Base-by-base conservation (phyloP, 441 rosid species). In the Biscutella laevigata region DNA sequence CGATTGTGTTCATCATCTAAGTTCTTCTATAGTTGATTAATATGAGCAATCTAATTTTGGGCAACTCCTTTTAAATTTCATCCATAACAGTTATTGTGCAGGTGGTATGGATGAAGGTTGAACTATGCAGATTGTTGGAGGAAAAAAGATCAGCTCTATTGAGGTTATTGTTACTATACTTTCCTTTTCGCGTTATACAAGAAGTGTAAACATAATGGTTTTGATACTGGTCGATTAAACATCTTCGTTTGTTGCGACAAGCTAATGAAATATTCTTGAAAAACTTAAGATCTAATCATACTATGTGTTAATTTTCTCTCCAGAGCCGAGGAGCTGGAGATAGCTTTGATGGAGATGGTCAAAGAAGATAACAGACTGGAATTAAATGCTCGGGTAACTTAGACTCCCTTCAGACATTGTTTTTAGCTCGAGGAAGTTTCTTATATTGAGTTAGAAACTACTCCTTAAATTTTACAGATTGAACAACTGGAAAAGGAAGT, bases 301-400 rank as follows among this genome's bases (percentile, higher is more conserved):
- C 49, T 28, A 21, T 54, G 20, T 41, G 5, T 62, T 17, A 4
- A 46, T 40, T 7, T 36, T 63, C 56, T 55, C 46, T 60, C 28
- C 65, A 83, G 91, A 67, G 78, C 91, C 13, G 91, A 83, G 61
- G 91, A 83, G 76, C 57, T 83, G 56, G 91, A 83, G 75, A 73
- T 78, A 21, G 91, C 91, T 29, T 74, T 81, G 34, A 73, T 81
- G 74, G 91, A 83, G 71, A 74, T 83, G 76, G 85, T 79, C 62
- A 78, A 75, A 71, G 77, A 75, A 73, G 91, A 83, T 45, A 83
- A 83, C 58, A 73, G 82, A 57, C 69, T 66, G 5, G 67, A 73
- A 72, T 55, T 83, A 75, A 77, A 70, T 63, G 87, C 87, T 43
- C 42, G 53, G 87, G 91, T 83, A 74, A 16, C 32, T 35, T 36